phyloP scores from a whole-genome alignment of 2,329 filamentous ascomycete species.

The Hypoxylon sp. region DNA sequence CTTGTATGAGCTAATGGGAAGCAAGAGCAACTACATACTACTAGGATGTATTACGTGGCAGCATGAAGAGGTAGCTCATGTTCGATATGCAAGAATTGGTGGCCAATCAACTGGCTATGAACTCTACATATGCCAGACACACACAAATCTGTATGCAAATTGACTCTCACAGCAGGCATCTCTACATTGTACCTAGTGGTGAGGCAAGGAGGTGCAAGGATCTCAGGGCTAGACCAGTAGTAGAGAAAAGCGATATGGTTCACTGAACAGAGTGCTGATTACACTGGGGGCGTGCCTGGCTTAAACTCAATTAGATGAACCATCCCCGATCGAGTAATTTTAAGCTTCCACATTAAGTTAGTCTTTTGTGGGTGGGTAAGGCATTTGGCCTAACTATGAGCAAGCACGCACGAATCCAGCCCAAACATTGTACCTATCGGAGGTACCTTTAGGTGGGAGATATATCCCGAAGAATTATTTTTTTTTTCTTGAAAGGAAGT shows the following conservation, averaged over 20 bases:
- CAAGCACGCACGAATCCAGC: not conserved
- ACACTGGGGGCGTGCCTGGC: conserved; percentile 6
- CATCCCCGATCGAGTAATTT: conserved; percentile 6
- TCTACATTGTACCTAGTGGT: not conserved
- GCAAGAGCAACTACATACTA: conserved; percentile 10
- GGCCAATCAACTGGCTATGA: conserved; percentile 21
- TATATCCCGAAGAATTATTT: conserved; percentile 2
- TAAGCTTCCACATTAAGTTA: conserved; percentile 21
- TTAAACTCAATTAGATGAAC: conserved; percentile 1
- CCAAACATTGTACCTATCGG: not conserved
- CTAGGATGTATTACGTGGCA: conserved; percentile 36
- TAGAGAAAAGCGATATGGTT: conserved; percentile 1
- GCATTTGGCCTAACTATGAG: not conserved
- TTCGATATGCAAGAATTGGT: conserved; percentile 13
- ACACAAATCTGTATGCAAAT: conserved; percentile 11
- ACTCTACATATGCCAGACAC: conserved; percentile 6
- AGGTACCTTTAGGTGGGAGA: not conserved
- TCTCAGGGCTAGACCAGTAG: not conserved
- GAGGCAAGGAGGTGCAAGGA: not conserved
- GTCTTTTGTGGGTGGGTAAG: not conserved
- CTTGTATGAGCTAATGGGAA: conserved; percentile 16
- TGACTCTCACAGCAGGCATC: conserved; percentile 1
- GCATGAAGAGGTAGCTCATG: conserved; percentile 18
- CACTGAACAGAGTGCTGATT: conserved; percentile 1
- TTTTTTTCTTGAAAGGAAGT: not conserved